A percentile compares a stretch with the other conserved stretches of the same genome.
These are phyloP conservation scores for Cornus controversa DNA, from an alignment of 148 eudicot species.

Conservation along the genomic window DNA sequence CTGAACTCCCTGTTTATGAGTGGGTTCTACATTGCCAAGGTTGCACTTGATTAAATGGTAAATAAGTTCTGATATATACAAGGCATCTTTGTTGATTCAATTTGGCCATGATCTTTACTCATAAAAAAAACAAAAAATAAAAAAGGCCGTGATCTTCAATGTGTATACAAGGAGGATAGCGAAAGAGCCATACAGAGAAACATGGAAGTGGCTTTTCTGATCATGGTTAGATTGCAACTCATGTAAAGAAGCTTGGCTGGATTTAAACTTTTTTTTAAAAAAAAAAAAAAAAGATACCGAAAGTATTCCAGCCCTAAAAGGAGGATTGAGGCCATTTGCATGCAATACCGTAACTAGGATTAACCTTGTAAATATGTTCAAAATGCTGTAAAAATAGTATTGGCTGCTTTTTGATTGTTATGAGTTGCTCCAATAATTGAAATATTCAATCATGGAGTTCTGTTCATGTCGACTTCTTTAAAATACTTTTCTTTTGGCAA, in stretches of 20 bases:
- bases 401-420: not conserved
- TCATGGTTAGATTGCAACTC: conserved; percentile 3
- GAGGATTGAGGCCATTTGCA: not conserved
- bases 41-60: not conserved
- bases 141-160: no score
- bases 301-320: not conserved
- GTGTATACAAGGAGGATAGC: no score
- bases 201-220: not conserved
- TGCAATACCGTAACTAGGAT: not conserved
- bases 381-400: no score
- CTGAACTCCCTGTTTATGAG: not conserved
- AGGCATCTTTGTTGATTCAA: conserved; percentile 3
- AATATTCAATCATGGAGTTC: no score
- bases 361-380: not conserved
- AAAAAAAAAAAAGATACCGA: no score
- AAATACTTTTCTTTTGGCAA: not conserved
- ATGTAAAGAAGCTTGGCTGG: not conserved
- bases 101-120: not conserved
- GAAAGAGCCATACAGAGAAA: no score
- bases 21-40: not conserved
- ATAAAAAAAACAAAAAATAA: no score
- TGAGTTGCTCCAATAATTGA: not conserved
- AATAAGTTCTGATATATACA: not conserved
- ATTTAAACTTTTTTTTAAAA: not conserved
- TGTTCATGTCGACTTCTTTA: not conserved